A percentile compares a stretch with the other conserved stretches of the same genome.
These are phyloP conservation scores for Thozetella sp. DNA, from an alignment of 495 filamentous ascomycete species.

Conservation along the genomic window DNA sequence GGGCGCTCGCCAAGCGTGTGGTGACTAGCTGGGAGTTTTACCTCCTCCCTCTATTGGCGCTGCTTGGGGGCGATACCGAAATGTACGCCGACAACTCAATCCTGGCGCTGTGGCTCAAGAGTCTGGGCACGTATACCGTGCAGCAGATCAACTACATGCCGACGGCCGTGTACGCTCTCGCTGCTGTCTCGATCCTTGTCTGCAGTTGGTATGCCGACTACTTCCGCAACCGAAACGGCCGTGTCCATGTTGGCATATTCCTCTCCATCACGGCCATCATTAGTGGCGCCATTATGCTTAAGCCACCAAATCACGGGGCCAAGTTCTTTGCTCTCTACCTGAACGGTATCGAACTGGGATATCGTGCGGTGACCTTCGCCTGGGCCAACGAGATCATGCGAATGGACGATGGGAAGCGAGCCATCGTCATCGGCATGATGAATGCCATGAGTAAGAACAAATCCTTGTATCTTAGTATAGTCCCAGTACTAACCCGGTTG, in stretches of 20 bases:
- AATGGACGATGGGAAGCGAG: constrained; percentile 45
- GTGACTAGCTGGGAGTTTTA: constrained; percentile 50
- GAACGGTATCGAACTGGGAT: constrained; percentile 55
- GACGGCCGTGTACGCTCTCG: constrained; percentile 20
- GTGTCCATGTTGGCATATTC: neutral
- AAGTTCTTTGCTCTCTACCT: constrained; percentile 36
- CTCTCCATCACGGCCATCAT: neutral
- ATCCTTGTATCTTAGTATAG: neutral
- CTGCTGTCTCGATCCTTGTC: constrained; percentile 19
- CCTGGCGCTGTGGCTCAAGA: constrained; percentile 15
- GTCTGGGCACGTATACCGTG: constrained; percentile 19
- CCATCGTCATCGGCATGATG: constrained; percentile 55
- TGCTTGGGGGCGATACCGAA: neutral
- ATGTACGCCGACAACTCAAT: neutral
- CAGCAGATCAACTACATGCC: constrained; percentile 29
- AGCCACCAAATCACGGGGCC: constrained; percentile 53
- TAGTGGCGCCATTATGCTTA: neutral
- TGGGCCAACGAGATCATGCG: constrained; percentile 63
- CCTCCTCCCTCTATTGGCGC: constrained; percentile 42
- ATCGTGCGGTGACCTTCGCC: constrained; percentile 60
- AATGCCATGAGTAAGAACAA: constrained; percentile 50
- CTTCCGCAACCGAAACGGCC: neutral
- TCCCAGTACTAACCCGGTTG: neutral
- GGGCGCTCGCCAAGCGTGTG: constrained; percentile 36
- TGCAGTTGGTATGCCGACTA: constrained; percentile 25